Evolutionary conservation across 345 rosid species (phyloP).

Genomic region (Durio zibethinus): DNA sequence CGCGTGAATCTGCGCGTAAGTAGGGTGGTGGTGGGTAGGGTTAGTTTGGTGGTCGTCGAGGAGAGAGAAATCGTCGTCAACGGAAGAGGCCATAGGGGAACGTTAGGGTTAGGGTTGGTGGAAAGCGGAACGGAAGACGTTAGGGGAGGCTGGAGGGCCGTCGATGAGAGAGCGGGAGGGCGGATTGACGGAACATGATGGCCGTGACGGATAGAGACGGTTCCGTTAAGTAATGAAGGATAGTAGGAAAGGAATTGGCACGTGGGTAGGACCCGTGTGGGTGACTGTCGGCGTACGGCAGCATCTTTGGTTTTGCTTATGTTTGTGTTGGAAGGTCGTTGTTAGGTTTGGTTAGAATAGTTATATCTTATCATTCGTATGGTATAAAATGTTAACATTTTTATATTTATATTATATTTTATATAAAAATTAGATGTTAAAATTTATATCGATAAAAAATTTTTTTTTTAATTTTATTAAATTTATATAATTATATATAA

Average conservation of each 20-base stretch:
- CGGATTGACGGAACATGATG: slow-evolving; percentile 49
- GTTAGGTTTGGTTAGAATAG: no score
- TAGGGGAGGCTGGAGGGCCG: slow-evolving; percentile 34
- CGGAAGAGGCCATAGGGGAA: slow-evolving; percentile 68
- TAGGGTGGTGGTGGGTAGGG: slow-evolving; percentile 35
- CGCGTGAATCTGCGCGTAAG: slow-evolving; percentile 48
- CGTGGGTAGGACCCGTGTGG: slow-evolving; percentile 24
- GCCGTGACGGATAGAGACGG: slow-evolving; percentile 60
- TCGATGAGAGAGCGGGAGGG: slow-evolving; percentile 15
- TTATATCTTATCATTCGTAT: no score
- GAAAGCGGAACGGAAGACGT: slow-evolving; percentile 52
- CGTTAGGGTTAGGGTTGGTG: slow-evolving; percentile 57
- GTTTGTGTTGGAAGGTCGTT: background rate
- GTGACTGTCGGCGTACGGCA: background rate
- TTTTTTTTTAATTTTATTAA: no score
- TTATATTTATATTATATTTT: no score
- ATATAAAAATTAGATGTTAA: no score
- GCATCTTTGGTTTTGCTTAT: background rate
- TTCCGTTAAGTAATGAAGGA: slow-evolving; percentile 43
- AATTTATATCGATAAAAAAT: no score
- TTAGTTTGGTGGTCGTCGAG: slow-evolving; percentile 57
- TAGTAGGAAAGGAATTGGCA: slow-evolving; percentile 15
- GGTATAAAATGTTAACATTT: no score
- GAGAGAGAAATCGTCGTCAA: slow-evolving; percentile 83
- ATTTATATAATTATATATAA: no score